Conservation (phyloP, 2,329 filamentous ascomycete species). For the Sporothrix luriei region DNA sequence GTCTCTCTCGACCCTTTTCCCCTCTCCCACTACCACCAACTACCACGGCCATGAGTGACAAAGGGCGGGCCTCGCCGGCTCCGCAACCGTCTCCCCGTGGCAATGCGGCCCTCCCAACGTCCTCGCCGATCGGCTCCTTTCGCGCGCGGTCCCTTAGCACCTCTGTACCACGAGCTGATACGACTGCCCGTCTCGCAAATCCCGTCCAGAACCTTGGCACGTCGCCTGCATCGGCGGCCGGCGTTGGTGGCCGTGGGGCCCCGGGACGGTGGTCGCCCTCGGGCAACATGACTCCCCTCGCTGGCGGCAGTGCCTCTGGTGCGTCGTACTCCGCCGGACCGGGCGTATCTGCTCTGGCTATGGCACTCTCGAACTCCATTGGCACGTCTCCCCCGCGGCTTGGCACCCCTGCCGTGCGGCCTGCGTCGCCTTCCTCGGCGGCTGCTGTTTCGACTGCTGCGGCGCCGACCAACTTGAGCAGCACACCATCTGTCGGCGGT, state of each 20-base stretch:
- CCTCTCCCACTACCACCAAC: not conserved
- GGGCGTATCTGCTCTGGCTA: constrained; percentile 83
- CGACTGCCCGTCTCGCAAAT: constrained; percentile 63
- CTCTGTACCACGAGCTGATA: constrained; percentile 60
- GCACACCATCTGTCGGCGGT: constrained; percentile 40
- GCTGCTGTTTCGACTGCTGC: constrained; percentile 41
- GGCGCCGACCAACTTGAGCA: constrained; percentile 41
- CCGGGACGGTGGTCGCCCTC: constrained; percentile 47
- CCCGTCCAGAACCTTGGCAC: constrained; percentile 51
- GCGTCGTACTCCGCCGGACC: constrained; percentile 70
- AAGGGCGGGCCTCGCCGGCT: constrained; percentile 35
- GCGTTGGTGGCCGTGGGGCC: constrained; percentile 11
- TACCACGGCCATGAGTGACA: constrained; percentile 31
- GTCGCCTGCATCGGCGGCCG: constrained; percentile 34
- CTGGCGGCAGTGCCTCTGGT: constrained; percentile 62
- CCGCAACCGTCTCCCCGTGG: constrained; percentile 37
- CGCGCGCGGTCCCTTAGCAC: constrained; percentile 53
- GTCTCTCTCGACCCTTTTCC: not conserved
- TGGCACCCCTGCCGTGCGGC: constrained; percentile 64
- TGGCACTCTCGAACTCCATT: constrained; percentile 76
- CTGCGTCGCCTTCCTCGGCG: constrained; percentile 56
- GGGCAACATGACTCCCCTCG: constrained; percentile 62
- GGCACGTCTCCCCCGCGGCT: constrained; percentile 70
- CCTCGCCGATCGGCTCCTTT: constrained; percentile 52
- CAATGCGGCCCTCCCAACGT: constrained; percentile 48